phyloP scores from a whole-genome alignment of 192 early-diverging fungal species.

The Linnemannia elongata region DNA sequence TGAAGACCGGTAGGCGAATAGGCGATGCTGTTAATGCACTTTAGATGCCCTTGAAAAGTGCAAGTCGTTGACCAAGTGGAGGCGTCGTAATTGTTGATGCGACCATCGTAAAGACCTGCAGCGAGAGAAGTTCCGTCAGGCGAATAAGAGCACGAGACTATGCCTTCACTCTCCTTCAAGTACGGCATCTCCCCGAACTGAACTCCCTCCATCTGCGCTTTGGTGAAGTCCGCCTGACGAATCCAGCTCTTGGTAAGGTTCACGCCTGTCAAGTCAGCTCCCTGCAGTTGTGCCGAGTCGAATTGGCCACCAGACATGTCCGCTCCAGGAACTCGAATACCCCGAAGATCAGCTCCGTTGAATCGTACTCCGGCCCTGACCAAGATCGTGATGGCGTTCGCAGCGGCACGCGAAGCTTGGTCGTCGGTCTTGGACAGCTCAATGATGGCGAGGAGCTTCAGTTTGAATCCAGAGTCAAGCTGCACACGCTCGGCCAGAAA shows the following conservation, averaged over 20 bases:
- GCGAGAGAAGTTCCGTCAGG: background rate
- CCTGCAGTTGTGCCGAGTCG: constrained; percentile 13
- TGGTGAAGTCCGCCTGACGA: background rate
- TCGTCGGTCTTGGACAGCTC: constrained; percentile 16
- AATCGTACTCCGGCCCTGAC: constrained; percentile 2
- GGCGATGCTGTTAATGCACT: background rate
- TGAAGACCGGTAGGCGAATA: background rate
- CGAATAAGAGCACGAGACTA: background rate
- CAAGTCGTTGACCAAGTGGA: background rate
- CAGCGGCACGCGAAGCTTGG: background rate
- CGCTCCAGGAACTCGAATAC: constrained; percentile 17
- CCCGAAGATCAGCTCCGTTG: constrained; percentile 9
- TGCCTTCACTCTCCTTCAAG: background rate
- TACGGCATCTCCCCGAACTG: constrained; percentile 8
- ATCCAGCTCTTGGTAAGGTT: constrained; percentile 13
- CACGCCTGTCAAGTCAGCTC: background rate
- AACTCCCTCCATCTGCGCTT: background rate
- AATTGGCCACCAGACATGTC: constrained; percentile 13
- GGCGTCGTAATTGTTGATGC: background rate
- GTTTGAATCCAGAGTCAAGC: constrained; percentile 1
- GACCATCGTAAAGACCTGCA: background rate
- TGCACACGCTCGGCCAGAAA: constrained; percentile 19
- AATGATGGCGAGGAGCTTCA: background rate
- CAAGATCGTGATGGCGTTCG: constrained; percentile 21
- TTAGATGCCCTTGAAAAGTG: background rate